phyloP scores from a whole-genome alignment of 495 filamentous ascomycete species.

The Hyaloscypha variabilis region DNA sequence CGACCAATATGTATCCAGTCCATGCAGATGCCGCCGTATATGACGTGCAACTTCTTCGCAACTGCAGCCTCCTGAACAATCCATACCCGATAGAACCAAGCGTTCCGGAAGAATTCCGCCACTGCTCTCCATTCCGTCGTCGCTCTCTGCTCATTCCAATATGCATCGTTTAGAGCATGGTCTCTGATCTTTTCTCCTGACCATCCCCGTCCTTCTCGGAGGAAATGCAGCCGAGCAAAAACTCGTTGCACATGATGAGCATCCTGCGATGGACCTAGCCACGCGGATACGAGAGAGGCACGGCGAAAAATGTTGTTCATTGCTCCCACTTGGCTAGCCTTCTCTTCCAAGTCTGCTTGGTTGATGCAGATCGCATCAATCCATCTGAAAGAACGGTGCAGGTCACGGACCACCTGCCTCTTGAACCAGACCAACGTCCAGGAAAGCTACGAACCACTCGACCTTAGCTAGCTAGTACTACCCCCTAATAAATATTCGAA shows the following conservation, averaged over 20 bases:
- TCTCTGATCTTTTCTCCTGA: no score
- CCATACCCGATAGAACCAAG: conserved; percentile 29
- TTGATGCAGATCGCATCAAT: conserved; percentile 16
- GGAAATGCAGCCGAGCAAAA: no score
- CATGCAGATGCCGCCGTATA: conserved; percentile 32
- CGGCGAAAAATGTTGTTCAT: no score
- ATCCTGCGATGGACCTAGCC: no score
- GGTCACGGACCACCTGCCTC: conserved; percentile 19
- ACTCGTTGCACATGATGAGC: no score
- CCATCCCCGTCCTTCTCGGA: no score
- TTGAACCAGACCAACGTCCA: conserved; percentile 16
- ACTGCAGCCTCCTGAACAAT: conserved; percentile 28
- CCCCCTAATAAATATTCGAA: conserved; percentile 7
- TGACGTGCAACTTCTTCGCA: conserved; percentile 17
- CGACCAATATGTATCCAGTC: conserved; percentile 7
- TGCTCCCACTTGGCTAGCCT: conserved; percentile 23
- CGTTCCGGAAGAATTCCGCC: conserved; percentile 11
- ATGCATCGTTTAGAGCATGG: no score
- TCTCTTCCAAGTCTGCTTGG: conserved; percentile 38
- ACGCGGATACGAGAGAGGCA: no score
- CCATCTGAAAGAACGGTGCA: conserved; percentile 18
- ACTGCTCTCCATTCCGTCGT: no score
- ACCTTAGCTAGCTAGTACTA: conserved; percentile 14
- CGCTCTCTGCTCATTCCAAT: no score
- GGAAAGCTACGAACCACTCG: conserved; percentile 14